Conservation (phyloP, 176 grass and related monocot species). For the Metroxylon sagu region DNA sequence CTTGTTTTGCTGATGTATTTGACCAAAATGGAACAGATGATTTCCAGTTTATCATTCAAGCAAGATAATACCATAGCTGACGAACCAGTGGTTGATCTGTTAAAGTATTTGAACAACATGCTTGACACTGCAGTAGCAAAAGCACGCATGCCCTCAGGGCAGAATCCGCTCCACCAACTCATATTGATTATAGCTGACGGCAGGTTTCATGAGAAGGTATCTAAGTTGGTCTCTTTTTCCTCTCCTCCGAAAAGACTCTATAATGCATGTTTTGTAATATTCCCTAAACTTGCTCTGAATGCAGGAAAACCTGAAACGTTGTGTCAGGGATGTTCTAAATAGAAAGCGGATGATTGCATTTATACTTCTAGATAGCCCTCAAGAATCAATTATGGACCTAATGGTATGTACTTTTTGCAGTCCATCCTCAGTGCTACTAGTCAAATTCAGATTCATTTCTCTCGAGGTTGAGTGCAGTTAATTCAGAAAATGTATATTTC, state of each 20-base stretch:
- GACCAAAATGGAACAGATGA: conserved; percentile 38
- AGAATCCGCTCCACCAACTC: conserved; percentile 84
- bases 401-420: conserved; percentile 24
- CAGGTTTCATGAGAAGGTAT: conserved; percentile 83
- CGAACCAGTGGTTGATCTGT: conserved; percentile 82
- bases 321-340: conserved; percentile 70
- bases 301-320: conserved; percentile 67
- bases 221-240: not conserved
- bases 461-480: too few species aligned
- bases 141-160: conserved; percentile 64
- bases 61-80: conserved; percentile 92
- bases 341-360: conserved; percentile 81
- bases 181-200: conserved; percentile 88
- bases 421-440: too few species aligned
- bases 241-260: too few species aligned
- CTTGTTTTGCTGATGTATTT: conserved; percentile 9
- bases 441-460: too few species aligned
- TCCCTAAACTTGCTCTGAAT: not conserved
- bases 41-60: conserved; percentile 82
- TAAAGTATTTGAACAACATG: conserved; percentile 70
- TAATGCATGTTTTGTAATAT: too few species aligned
- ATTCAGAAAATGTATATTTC: not conserved
- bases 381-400: conserved; percentile 76
- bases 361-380: conserved; percentile 64
- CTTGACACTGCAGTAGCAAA: conserved; percentile 62